Percentiles rank a stretch among this genome's conserved stretches.
phyloP scores from a whole-genome alignment of 306 rosid genomes.

The Cucurbita argyrosperma region DNA sequence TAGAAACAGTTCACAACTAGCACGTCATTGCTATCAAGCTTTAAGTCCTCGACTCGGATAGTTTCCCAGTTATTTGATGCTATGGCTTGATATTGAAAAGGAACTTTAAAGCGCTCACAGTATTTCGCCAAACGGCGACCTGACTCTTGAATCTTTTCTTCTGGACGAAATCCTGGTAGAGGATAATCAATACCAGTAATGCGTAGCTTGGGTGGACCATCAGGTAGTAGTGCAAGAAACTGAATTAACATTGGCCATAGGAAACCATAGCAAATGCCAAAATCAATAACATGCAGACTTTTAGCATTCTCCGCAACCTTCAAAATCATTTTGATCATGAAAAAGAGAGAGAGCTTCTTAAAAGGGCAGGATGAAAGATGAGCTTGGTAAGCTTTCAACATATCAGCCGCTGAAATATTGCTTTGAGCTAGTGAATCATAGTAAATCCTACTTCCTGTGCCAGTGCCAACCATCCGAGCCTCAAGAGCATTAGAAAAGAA shows the following conservation, averaged over 20 bases:
- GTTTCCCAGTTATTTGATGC: slow-evolving; percentile 15
- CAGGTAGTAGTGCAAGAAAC: slow-evolving; percentile 1
- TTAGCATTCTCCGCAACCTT: slow-evolving; percentile 4
- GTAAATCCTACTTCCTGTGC: slow-evolving; percentile 3
- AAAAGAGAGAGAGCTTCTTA: slow-evolving; percentile 3
- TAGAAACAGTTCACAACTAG: slow-evolving; percentile 7
- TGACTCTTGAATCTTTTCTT: not conserved
- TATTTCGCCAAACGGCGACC: slow-evolving; percentile 9
- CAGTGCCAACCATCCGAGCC: slow-evolving; percentile 14
- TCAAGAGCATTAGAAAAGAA: slow-evolving; percentile 10
- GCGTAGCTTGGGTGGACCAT: slow-evolving; percentile 10
- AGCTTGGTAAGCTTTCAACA: slow-evolving; percentile 5
- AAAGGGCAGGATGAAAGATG: slow-evolving; percentile 8
- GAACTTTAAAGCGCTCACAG: slow-evolving; percentile 8
- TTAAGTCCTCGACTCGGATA: slow-evolving; percentile 8
- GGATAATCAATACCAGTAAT: slow-evolving; percentile 11
- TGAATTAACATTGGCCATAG: slow-evolving; percentile 12
- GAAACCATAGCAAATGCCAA: slow-evolving; percentile 12
- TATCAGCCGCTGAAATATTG: slow-evolving; percentile 6
- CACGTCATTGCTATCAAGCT: slow-evolving; percentile 6
- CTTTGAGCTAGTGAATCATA: not conserved
- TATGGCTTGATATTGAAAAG: slow-evolving; percentile 11
- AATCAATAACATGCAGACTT: slow-evolving; percentile 11
- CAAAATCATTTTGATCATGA: slow-evolving; percentile 6
- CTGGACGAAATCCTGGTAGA: slow-evolving; percentile 10